Percentiles rank a stretch among this genome's conserved stretches.
Evolutionary conservation across 257 asterid genomes (phyloP).

Genomic region (Primulina huaijiensis): DNA sequence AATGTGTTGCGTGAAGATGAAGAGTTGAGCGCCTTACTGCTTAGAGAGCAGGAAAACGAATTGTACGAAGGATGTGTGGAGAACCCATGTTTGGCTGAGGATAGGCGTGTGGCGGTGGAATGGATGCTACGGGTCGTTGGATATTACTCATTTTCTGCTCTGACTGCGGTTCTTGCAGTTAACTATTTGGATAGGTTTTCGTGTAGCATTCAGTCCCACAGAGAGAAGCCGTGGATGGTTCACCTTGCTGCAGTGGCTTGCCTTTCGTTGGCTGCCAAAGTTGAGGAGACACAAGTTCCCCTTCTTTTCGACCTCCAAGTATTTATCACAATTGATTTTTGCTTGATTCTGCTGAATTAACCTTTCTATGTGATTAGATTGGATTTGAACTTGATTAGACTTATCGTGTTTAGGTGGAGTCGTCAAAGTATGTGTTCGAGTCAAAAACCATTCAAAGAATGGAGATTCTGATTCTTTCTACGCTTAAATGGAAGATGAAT

Average conservation of each 20-base stretch:
- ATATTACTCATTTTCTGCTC: slow-evolving; percentile 46
- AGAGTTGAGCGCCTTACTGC: slow-evolving; percentile 45
- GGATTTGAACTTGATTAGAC: not conserved
- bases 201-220: slow-evolving; percentile 10
- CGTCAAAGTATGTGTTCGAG: slow-evolving; percentile 44
- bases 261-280: slow-evolving; percentile 61
- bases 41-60: slow-evolving; percentile 51
- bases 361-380: not conserved
- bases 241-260: slow-evolving; percentile 57
- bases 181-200: slow-evolving; percentile 46
- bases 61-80: slow-evolving; percentile 23
- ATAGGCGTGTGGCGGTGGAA: slow-evolving; percentile 51
- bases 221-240: slow-evolving; percentile 55
- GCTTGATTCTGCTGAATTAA: not conserved
- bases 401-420: slow-evolving; percentile 39
- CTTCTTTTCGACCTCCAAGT: slow-evolving; percentile 59
- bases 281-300: slow-evolving; percentile 53
- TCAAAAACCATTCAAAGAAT: slow-evolving; percentile 60
- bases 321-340: slow-evolving; percentile 23
- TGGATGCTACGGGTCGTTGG: slow-evolving; percentile 47
- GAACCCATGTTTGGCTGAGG: slow-evolving; percentile 29
- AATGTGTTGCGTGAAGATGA: slow-evolving; percentile 45
- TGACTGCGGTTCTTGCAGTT: slow-evolving; percentile 56
- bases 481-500: slow-evolving; percentile 65
- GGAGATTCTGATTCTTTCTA: slow-evolving; percentile 60